phyloP scores from a whole-genome alignment of 345 rosid genomes.

The Combretum micranthum region DNA sequence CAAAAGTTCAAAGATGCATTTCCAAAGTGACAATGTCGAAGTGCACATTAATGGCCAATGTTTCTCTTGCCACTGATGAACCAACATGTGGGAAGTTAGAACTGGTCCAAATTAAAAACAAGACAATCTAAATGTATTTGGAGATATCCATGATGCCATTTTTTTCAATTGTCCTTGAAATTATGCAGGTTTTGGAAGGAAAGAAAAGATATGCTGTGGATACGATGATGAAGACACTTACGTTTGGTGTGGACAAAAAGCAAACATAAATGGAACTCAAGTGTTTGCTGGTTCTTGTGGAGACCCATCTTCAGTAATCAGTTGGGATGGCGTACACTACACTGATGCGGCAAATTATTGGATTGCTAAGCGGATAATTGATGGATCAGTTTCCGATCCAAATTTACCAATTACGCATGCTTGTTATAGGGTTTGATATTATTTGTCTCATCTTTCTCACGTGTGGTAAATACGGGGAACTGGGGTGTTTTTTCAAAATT shows the following conservation, averaged over 20 bases:
- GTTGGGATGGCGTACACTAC: conserved; percentile 48
- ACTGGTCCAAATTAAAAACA: too few species aligned
- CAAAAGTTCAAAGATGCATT: too few species aligned
- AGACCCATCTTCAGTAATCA: conserved; percentile 31
- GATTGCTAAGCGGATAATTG: conserved; percentile 48
- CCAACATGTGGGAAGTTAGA: too few species aligned
- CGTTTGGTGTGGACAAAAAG: conserved; percentile 38
- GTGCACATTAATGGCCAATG: too few species aligned
- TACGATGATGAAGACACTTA: conserved; percentile 31
- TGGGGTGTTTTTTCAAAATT: too few species aligned
- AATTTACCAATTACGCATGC: conserved; percentile 45
- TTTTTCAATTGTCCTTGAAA: too few species aligned
- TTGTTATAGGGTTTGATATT: conserved; percentile 25
- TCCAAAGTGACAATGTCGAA: too few species aligned
- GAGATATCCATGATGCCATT: too few species aligned
- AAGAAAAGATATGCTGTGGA: conserved; percentile 43
- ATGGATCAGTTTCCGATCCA: conserved; percentile 49
- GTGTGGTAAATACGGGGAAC: neutral
- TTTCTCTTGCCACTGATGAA: too few species aligned
- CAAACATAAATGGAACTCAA: conserved; percentile 23
- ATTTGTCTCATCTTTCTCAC: neutral
- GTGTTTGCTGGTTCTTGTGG: conserved; percentile 31
- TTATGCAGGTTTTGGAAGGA: conserved; percentile 29
- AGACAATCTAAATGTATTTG: too few species aligned
- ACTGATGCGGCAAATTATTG: conserved; percentile 50